phyloP scores from a whole-genome alignment of 495 filamentous ascomycete genomes.

The Clohesyomyces aquaticus region DNA sequence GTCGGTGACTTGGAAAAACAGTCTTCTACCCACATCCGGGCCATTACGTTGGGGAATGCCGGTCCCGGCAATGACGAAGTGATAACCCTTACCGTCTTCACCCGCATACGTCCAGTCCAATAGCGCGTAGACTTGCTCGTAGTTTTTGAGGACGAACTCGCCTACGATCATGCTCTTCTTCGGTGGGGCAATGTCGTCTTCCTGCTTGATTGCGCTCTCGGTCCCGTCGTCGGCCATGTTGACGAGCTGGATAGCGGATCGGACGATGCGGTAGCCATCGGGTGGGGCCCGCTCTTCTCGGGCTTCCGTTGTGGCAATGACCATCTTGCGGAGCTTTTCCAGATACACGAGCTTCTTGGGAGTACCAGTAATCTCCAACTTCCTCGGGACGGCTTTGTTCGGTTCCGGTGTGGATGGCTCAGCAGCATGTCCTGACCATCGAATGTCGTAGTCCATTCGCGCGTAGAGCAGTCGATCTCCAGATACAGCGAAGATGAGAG shows the following conservation, averaged over 20 bases:
- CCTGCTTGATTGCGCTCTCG: conserved; percentile 9
- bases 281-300: conserved; percentile 39
- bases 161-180: conserved; percentile 10
- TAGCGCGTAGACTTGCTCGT: conserved; percentile 38
- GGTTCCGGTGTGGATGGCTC: not conserved
- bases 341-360: conserved; percentile 61
- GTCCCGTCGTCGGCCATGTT: conserved; percentile 3
- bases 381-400: conserved; percentile 56
- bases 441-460: conserved; percentile 51
- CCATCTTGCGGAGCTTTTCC: conserved; percentile 53
- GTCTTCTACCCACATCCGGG: conserved; percentile 23
- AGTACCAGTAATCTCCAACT: conserved; percentile 53
- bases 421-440: conserved; percentile 17
- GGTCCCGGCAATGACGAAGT: conserved; percentile 38
- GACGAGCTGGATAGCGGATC: conserved; percentile 21
- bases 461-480: conserved; percentile 56
- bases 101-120: conserved; percentile 35
- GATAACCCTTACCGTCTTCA: conserved; percentile 22
- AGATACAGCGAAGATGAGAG: conserved; percentile 31
- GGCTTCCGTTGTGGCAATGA: conserved; percentile 54
- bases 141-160: conserved; percentile 23
- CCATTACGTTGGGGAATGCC: conserved; percentile 23
- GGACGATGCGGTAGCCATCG: conserved; percentile 25
- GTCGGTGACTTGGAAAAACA: conserved; percentile 30
- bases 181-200: conserved; percentile 10